Percentiles rank a stretch among this genome's conserved stretches.
phyloP scores from a whole-genome alignment of 192 early-diverging fungal genomes.

The Coemansia sp. region DNA sequence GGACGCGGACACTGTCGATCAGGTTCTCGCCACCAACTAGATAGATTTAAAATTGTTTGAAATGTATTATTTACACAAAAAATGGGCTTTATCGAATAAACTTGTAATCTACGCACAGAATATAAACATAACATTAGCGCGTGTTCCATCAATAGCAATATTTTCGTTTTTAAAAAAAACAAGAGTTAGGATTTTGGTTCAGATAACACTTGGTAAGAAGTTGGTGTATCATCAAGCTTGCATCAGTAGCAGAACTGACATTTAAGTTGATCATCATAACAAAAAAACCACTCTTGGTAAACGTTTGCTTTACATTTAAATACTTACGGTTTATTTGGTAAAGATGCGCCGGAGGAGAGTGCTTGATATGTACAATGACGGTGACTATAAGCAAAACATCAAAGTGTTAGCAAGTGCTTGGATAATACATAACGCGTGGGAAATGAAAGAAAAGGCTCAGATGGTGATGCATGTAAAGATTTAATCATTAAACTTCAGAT shows the following conservation, averaged over 20 bases:
- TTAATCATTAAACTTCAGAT: conserved; percentile 37
- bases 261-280: conserved; percentile 36
- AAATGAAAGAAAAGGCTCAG: conserved; percentile 20
- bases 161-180: no score
- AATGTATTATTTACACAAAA: conserved; percentile 1
- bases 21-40: no score
- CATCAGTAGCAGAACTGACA: conserved; percentile 58
- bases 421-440: no score
- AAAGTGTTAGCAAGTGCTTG: no score
- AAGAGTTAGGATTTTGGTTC: conserved; percentile 6
- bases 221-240: conserved; percentile 52
- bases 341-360: no score
- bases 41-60: no score
- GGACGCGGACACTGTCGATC: background rate
- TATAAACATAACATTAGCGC: no score
- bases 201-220: conserved; percentile 39
- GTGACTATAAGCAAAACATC: no score
- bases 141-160: no score
- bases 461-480: conserved; percentile 55
- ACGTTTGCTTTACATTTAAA: background rate
- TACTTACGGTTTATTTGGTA: background rate
- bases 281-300: background rate
- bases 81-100: background rate
- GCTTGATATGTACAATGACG: no score
- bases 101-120: no score